A percentile compares a stretch with the other conserved stretches of the same genome.
Evolutionary conservation across 768 basidiomycete species (phyloP).

Genomic region (Serendipita indica): DNA sequence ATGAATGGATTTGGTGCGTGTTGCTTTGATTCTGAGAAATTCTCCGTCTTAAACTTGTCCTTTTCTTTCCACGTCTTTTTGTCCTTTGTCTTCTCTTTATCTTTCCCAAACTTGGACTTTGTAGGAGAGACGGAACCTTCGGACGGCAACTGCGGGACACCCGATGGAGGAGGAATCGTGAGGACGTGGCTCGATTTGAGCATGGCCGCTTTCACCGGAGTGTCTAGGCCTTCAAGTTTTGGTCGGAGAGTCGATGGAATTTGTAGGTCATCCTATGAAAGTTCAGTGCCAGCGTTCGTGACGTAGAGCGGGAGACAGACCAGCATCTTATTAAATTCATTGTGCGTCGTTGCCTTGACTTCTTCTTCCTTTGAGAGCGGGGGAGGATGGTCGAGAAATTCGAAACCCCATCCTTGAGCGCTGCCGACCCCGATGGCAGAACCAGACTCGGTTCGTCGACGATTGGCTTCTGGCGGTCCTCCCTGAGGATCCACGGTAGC

Average conservation of each 20-base stretch:
- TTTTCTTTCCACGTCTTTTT: not conserved
- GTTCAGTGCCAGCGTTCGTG: slow-evolving; percentile 3
- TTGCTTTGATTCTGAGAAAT: not conserved
- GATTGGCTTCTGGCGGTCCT: not conserved
- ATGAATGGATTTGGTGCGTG: slow-evolving; percentile 5
- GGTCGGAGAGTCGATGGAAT: slow-evolving; percentile 65
- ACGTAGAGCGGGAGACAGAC: slow-evolving; percentile 29
- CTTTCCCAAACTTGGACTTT: slow-evolving; percentile 8
- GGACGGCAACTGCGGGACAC: slow-evolving; percentile 33
- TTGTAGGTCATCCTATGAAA: slow-evolving; percentile 67
- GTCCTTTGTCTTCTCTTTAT: slow-evolving; percentile 1
- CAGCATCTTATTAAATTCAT: slow-evolving; percentile 69
- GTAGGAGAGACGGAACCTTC: not conserved
- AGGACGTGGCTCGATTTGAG: slow-evolving; percentile 68
- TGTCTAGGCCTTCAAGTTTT: slow-evolving; percentile 67
- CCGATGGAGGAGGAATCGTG: slow-evolving; percentile 23
- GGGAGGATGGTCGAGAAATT: not conserved
- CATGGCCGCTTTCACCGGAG: slow-evolving; percentile 82
- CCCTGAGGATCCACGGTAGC: slow-evolving; percentile 2
- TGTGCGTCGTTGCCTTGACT: slow-evolving; percentile 31
- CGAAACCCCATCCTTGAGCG: slow-evolving; percentile 6
- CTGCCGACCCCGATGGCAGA: not conserved
- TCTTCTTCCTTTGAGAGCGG: slow-evolving; percentile 1
- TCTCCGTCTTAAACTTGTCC: slow-evolving; percentile 3
- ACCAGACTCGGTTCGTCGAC: not conserved